Evolutionary conservation across 2,329 filamentous ascomycete genomes (phyloP).

Genomic region (Calonectria hawksworthii): DNA sequence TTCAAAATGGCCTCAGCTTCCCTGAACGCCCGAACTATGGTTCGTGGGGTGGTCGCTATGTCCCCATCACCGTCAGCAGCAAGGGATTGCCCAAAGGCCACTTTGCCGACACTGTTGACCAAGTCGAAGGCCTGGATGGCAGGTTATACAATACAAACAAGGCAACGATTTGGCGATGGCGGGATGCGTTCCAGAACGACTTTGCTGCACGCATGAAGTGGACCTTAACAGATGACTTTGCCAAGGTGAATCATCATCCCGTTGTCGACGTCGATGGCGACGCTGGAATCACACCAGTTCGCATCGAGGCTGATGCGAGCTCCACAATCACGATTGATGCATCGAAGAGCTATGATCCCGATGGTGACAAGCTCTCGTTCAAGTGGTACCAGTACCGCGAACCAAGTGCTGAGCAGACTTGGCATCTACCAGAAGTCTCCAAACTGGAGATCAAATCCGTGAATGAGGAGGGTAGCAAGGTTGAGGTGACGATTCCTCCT

Average conservation of each 20-base stretch:
- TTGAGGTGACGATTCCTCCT: conserved; percentile 14
- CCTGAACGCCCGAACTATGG: conserved; percentile 62
- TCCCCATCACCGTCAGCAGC: conserved; percentile 46
- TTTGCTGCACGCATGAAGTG: conserved; percentile 60
- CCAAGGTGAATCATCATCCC: conserved; percentile 61
- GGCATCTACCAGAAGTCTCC: conserved; percentile 15
- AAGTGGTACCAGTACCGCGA: conserved; percentile 65
- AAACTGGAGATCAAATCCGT: conserved; percentile 20
- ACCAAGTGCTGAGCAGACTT: conserved; percentile 50
- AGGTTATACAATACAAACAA: conserved; percentile 43
- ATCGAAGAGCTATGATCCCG: conserved; percentile 60
- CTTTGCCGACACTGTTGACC: conserved; percentile 45
- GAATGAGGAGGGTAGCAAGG: conserved; percentile 18
- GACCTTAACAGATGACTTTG: conserved; percentile 48
- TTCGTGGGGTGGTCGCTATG: conserved; percentile 64
- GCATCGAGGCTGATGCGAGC: conserved; percentile 56
- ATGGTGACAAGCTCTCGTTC: conserved; percentile 59
- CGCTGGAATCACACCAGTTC: conserved; percentile 53
- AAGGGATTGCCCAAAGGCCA: conserved; percentile 27
- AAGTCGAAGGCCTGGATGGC: conserved; percentile 45
- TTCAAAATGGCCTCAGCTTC: conserved; percentile 52
- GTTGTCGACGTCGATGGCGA: conserved; percentile 58
- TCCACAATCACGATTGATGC: conserved; percentile 59
- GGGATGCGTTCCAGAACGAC: conserved; percentile 56
- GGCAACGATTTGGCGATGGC: conserved; percentile 60